Conservation (phyloP, 2,329 filamentous ascomycete genomes). For the Aurifilum marmelostoma region DNA sequence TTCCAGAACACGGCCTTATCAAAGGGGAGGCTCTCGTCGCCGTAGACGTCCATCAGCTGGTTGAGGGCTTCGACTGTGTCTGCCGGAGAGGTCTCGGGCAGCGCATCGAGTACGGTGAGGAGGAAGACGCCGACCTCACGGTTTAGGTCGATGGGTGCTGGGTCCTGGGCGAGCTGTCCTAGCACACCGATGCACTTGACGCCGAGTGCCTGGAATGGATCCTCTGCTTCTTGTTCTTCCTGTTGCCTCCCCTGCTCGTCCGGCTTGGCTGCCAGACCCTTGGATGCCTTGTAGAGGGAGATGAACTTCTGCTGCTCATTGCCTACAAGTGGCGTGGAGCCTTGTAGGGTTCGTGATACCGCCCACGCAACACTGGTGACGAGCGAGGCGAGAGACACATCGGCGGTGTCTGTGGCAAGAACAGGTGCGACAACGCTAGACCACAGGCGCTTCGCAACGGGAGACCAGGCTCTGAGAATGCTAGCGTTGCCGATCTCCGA, state of each 20-base stretch:
- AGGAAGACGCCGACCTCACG: slow-evolving; percentile 67
- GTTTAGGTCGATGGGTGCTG: slow-evolving; percentile 58
- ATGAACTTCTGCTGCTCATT: slow-evolving; percentile 67
- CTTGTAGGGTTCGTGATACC: slow-evolving; percentile 58
- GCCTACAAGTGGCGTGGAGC: slow-evolving; percentile 50
- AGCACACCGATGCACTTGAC: slow-evolving; percentile 71
- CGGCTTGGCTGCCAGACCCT: slow-evolving; percentile 36
- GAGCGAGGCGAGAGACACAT: slow-evolving; percentile 64
- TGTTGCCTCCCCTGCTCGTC: slow-evolving; percentile 30
- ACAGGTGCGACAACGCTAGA: slow-evolving; percentile 57
- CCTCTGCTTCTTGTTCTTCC: slow-evolving; percentile 42
- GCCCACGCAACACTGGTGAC: slow-evolving; percentile 70
- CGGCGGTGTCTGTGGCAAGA: slow-evolving; percentile 63
- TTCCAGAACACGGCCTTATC: slow-evolving; percentile 68
- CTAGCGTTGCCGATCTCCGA: slow-evolving; percentile 54
- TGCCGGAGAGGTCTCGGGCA: slow-evolving; percentile 58
- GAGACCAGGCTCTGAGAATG: slow-evolving; percentile 58
- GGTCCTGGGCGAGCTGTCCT: slow-evolving; percentile 62
- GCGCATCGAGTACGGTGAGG: slow-evolving; percentile 54
- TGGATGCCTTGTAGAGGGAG: slow-evolving; percentile 64
- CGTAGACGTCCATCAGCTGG: slow-evolving; percentile 70
- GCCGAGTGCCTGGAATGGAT: slow-evolving; percentile 64
- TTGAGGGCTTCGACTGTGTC: slow-evolving; percentile 67
- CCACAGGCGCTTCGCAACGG: slow-evolving; percentile 61
- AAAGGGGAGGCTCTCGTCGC: slow-evolving; percentile 60